Conservation (phyloP, 257 asterid genomes). For the Gynochthodes officinalis region DNA sequence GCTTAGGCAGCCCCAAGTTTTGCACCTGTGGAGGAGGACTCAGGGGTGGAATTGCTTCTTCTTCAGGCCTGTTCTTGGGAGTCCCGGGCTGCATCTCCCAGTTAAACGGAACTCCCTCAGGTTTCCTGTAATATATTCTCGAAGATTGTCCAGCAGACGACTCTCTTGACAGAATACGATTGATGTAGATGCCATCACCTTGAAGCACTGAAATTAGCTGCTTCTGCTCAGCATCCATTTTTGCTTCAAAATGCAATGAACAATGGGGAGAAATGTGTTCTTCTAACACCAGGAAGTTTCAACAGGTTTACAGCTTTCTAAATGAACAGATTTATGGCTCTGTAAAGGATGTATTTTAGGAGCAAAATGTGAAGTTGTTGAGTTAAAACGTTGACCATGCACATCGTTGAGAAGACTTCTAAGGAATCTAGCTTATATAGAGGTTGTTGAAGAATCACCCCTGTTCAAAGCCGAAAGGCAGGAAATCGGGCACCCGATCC, state of each 20-base stretch:
- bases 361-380: conserved; percentile 7
- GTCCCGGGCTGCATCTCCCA: conserved; percentile 87
- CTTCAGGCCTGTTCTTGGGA: conserved; percentile 45
- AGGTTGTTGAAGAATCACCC: conserved; percentile 27
- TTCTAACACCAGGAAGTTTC: neutral
- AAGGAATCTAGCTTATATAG: conserved; percentile 5
- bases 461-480: conserved; percentile 39
- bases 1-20: conserved; percentile 44
- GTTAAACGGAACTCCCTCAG: conserved; percentile 66
- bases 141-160: conserved; percentile 56
- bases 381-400: conserved; percentile 2
- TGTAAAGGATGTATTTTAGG: conserved; percentile 11
- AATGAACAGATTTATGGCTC: no score
- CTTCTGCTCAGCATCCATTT: conserved; percentile 21
- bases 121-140: conserved; percentile 36
- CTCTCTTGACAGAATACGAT: conserved; percentile 47
- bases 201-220: conserved; percentile 34
- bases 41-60: conserved; percentile 44
- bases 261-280: neutral
- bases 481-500: conserved; percentile 52
- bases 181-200: conserved; percentile 40
- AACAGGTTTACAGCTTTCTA: neutral
- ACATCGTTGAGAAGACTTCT: neutral
- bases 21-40: conserved; percentile 67
- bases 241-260: neutral